A percentile compares a stretch with the other conserved stretches of the same genome.
Evolutionary conservation across 768 basidiomycete species (phyloP).

Genomic region (Suillus brevipes): DNA sequence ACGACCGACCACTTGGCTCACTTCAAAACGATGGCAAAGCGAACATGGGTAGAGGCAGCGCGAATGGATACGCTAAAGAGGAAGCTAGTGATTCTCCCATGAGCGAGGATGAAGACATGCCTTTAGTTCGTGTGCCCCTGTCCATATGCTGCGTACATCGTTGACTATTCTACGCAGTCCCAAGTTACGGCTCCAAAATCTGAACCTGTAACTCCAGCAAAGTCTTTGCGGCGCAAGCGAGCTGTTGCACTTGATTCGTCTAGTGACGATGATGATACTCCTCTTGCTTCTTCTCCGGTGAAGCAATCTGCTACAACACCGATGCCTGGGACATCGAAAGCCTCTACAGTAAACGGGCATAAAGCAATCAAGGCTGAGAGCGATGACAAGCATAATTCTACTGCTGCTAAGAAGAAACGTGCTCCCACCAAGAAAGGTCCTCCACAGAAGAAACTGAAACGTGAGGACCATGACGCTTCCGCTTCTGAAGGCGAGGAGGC

Average conservation of each 20-base stretch:
- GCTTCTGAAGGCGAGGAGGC: conserved; percentile 38
- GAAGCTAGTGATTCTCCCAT: conserved; percentile 46
- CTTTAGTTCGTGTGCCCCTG: conserved; percentile 52
- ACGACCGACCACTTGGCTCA: conserved; percentile 51
- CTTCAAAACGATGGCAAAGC: conserved; percentile 44
- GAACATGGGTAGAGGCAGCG: conserved; percentile 42
- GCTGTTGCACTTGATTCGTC: conserved; percentile 52
- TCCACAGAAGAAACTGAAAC: conserved; percentile 65
- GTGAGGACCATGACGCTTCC: conserved; percentile 37
- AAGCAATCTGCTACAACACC: conserved; percentile 49
- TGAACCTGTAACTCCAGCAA: conserved; percentile 22
- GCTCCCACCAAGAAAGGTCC: conserved; percentile 48
- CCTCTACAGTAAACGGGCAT: conserved; percentile 42
- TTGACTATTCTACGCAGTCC: conserved; percentile 42
- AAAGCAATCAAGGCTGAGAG: conserved; percentile 35
- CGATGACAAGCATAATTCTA: conserved; percentile 44
- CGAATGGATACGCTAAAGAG: conserved; percentile 39
- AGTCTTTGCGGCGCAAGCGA: conserved; percentile 48
- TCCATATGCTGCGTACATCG: conserved; percentile 13
- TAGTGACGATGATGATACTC: conserved; percentile 67
- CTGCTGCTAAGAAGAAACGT: conserved; percentile 46
- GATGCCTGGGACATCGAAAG: conserved; percentile 42
- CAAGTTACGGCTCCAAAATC: conserved; percentile 52
- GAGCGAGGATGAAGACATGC: conserved; percentile 74
- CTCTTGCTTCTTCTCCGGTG: conserved; percentile 66